These are phyloP conservation scores for Mortierella antarctica DNA, from an alignment of 192 early-diverging fungal species.

Conservation along the genomic window DNA sequence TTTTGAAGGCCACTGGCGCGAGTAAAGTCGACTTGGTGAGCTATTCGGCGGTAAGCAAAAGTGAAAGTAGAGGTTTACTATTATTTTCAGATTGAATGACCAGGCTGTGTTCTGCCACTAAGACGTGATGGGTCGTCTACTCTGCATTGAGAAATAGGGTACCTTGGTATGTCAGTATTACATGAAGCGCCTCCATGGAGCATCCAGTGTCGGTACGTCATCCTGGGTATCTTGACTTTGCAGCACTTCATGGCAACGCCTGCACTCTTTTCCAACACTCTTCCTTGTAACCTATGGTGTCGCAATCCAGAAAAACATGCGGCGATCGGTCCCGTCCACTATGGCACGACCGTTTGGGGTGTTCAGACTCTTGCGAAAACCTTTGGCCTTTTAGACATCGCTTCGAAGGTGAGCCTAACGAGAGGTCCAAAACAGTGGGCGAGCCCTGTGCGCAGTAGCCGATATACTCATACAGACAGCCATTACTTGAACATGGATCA, in stretches of 20 bases:
- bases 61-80: no score
- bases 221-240: background rate
- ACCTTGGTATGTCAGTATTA: slow-evolving; percentile 2
- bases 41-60: background rate
- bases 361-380: background rate
- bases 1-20: background rate
- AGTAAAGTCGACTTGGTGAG: slow-evolving; percentile 8
- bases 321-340: background rate
- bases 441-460: no score
- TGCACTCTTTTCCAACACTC: background rate
- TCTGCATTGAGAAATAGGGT: background rate
- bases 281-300: no score
- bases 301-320: background rate
- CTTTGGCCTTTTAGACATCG: background rate
- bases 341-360: background rate
- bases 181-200: slow-evolving; percentile 11
- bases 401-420: no score
- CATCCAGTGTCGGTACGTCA: slow-evolving; percentile 1
- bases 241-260: no score
- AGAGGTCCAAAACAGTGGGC: no score
- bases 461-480: no score
- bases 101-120: no score
- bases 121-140: no score
- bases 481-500: no score
- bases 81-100: no score